Conservation (phyloP, 345 rosid genomes). For the Turnera subulata region DNA sequence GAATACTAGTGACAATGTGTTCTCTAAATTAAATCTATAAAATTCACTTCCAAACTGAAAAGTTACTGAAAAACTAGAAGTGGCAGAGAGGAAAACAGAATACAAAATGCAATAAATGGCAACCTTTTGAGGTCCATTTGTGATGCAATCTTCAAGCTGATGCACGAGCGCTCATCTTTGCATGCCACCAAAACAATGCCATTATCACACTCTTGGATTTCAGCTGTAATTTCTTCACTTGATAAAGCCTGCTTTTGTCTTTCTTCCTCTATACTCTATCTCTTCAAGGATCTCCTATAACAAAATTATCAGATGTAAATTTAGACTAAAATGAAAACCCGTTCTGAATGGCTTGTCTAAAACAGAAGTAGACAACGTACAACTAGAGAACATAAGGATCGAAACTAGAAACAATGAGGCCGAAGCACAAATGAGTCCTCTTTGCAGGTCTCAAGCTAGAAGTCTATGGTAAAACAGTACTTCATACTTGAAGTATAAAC, state of each 20-base stretch:
- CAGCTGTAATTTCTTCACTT: constrained; percentile 31
- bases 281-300: constrained; percentile 81
- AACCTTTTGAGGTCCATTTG: constrained; percentile 62
- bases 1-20: no score
- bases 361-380: not conserved
- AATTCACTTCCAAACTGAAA: no score
- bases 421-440: not conserved
- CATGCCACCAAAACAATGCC: constrained; percentile 83
- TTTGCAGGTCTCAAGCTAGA: not conserved
- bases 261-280: constrained; percentile 76
- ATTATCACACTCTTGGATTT: constrained; percentile 40
- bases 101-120: not conserved
- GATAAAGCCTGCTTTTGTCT: constrained; percentile 47
- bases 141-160: constrained; percentile 93
- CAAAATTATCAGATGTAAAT: constrained; percentile 13
- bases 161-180: constrained; percentile 89
- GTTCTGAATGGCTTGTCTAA: not conserved
- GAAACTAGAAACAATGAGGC: not conserved
- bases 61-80: no score
- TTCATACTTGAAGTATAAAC: constrained; percentile 4
- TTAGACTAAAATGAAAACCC: not conserved
- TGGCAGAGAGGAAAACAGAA: not conserved
- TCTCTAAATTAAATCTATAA: no score
- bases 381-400: constrained; percentile 5
- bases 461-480: constrained; percentile 1